phyloP scores from a whole-genome alignment of 2,329 filamentous ascomycete genomes.

The Acrocalymma vagum region DNA sequence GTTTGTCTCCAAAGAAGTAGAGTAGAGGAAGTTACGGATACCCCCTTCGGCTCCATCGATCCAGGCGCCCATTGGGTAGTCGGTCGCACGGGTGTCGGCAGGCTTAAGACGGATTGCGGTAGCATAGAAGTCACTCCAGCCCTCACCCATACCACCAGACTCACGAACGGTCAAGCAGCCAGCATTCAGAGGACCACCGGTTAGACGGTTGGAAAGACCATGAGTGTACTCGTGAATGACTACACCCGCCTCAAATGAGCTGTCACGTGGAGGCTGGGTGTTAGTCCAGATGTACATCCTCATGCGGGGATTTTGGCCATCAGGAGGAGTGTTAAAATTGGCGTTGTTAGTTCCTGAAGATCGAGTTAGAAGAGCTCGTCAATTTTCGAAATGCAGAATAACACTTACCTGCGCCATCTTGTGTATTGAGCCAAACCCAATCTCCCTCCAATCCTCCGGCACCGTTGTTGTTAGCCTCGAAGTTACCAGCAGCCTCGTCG shows the following conservation, averaged over 20 bases:
- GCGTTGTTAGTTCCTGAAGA: conserved; percentile 67
- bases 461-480: conserved; percentile 65
- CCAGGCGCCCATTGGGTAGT: conserved; percentile 63
- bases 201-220: conserved; percentile 65
- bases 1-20: conserved; percentile 59
- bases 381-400: too few species aligned
- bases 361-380: too few species aligned
- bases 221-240: conserved; percentile 62
- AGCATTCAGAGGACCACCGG: conserved; percentile 64
- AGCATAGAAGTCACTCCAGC: conserved; percentile 66
- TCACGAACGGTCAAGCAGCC: conserved; percentile 59
- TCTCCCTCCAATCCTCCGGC: conserved; percentile 62
- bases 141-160: conserved; percentile 66
- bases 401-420: conserved; percentile 64
- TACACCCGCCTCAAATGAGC: conserved; percentile 67
- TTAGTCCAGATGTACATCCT: conserved; percentile 66
- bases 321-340: conserved; percentile 61
- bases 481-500: conserved; percentile 67
- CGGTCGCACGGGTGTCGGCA: conserved; percentile 54
- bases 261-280: conserved; percentile 60
- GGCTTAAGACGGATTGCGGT: conserved; percentile 59
- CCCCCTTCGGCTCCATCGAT: conserved; percentile 54
- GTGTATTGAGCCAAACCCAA: conserved; percentile 64
- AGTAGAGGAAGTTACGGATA: conserved; percentile 62
- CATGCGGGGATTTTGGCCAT: conserved; percentile 59